Conservation (phyloP, 257 asterid species). For the Haberlea rhodopensis region DNA sequence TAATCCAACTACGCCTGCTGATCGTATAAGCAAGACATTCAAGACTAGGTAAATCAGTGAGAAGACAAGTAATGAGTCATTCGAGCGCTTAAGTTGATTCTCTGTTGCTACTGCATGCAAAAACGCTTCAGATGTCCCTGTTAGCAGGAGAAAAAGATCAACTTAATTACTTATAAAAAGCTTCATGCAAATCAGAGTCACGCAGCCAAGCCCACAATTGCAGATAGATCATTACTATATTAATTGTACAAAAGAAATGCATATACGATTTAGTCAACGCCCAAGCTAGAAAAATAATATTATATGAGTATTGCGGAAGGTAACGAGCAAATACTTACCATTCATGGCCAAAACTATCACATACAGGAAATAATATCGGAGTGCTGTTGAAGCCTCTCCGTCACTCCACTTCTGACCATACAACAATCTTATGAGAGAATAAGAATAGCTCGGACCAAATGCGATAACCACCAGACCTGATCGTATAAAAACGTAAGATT, state of each 20-base stretch:
- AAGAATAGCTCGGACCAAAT: conserved; percentile 96
- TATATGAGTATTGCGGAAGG: not conserved
- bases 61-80: conserved; percentile 70
- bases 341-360: conserved; percentile 89
- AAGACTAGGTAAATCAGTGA: conserved; percentile 65
- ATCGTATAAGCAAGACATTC: conserved; percentile 68
- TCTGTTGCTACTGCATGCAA: conserved; percentile 93
- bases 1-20: conserved; percentile 88
- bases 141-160: conserved; percentile 5
- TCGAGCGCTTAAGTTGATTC: conserved; percentile 70
- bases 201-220: not conserved
- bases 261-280: too few species aligned
- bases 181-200: not conserved
- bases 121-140: conserved; percentile 98
- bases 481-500: conserved; percentile 20
- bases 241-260: not conserved
- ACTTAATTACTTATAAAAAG: conserved; percentile 8
- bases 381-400: conserved; percentile 91
- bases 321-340: conserved; percentile 41
- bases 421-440: conserved; percentile 76
- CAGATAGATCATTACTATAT: not conserved
- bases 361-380: conserved; percentile 75
- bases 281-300: not conserved
- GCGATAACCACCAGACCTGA: conserved; percentile 81
- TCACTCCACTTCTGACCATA: conserved; percentile 98